These are phyloP conservation scores for Rhodotorula mucilaginosa DNA, from an alignment of 1,284 basidiomycete genomes.

Conservation along the genomic window DNA sequence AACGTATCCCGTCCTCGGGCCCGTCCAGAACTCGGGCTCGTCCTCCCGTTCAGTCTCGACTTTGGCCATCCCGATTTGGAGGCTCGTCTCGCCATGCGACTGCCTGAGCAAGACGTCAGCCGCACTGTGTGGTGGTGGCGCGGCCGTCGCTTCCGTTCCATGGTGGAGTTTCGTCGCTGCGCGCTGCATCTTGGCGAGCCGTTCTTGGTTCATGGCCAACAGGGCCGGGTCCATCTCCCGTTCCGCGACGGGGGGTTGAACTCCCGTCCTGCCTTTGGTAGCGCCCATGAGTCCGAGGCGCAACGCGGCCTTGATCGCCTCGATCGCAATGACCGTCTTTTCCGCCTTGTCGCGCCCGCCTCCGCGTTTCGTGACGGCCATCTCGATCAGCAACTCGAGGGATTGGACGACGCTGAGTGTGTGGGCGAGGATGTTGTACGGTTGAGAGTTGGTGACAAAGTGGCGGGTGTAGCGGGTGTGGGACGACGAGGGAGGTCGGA, in stretches of 20 bases:
- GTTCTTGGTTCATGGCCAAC: constrained; percentile 28
- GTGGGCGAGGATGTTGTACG: constrained; percentile 47
- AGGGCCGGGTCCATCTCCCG: constrained; percentile 44
- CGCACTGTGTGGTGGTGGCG: constrained; percentile 14
- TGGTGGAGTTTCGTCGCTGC: neutral
- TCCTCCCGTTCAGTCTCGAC: constrained; percentile 1
- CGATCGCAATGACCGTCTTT: constrained; percentile 50
- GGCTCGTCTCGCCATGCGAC: constrained; percentile 4
- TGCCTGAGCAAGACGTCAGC: constrained; percentile 30
- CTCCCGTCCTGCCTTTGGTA: constrained; percentile 46
- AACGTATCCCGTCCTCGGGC: constrained; percentile 35
- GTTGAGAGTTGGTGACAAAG: constrained; percentile 44
- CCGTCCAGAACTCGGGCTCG: constrained; percentile 41
- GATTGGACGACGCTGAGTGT: constrained; percentile 47
- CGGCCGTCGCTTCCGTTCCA: neutral
- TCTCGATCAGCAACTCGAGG: constrained; percentile 50
- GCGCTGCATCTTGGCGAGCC: constrained; percentile 17
- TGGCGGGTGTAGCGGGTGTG: constrained; percentile 50
- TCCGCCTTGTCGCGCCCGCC: constrained; percentile 46
- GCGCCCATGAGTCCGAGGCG: constrained; percentile 48
- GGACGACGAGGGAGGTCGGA: constrained; percentile 46
- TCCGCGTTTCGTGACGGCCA: constrained; percentile 47
- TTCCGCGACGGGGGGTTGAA: constrained; percentile 48
- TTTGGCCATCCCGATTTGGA: constrained; percentile 5
- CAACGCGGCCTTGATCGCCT: constrained; percentile 49